Evolutionary conservation across 208 protist genomes (phyloP).

Genomic region (Tritrichomonas foetus): DNA sequence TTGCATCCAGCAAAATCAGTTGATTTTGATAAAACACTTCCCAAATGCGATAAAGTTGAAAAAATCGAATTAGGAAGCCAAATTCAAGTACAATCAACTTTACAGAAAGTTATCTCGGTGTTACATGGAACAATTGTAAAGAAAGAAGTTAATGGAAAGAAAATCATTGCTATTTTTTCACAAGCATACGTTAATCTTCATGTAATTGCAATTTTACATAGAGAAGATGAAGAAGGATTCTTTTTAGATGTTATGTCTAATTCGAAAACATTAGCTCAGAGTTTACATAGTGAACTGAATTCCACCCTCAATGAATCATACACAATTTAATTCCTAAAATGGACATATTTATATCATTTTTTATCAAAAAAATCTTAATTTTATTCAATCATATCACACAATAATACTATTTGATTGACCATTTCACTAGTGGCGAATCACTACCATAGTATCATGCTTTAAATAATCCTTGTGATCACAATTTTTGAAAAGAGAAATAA

Average conservation of each 20-base stretch:
- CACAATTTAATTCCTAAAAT: too few relatives aligned
- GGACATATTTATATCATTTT: too few relatives aligned
- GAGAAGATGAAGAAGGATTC: background rate
- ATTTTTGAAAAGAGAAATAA: too few relatives aligned
- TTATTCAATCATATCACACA: too few relatives aligned
- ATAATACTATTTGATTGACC: too few relatives aligned
- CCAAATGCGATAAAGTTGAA: background rate
- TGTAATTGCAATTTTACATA: background rate
- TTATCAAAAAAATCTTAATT: too few relatives aligned
- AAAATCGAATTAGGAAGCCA: background rate
- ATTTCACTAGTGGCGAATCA: too few relatives aligned
- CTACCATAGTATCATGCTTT: too few relatives aligned
- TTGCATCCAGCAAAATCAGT: background rate
- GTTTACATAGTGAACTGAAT: too few relatives aligned
- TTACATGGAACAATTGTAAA: background rate
- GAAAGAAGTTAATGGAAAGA: constrained; percentile 1
- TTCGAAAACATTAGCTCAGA: too few relatives aligned
- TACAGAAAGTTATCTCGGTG: background rate
- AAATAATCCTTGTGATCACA: too few relatives aligned
- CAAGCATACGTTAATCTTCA: background rate
- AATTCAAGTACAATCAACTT: background rate
- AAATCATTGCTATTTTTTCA: background rate
- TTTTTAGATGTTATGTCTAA: background rate
- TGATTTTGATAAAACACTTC: background rate
- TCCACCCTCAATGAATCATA: too few relatives aligned